Evolutionary conservation across 805 yeast species (phyloP), one percentile per base, ranked within the genome.

Genomic region (Monosporozyma servazzii): DNA sequence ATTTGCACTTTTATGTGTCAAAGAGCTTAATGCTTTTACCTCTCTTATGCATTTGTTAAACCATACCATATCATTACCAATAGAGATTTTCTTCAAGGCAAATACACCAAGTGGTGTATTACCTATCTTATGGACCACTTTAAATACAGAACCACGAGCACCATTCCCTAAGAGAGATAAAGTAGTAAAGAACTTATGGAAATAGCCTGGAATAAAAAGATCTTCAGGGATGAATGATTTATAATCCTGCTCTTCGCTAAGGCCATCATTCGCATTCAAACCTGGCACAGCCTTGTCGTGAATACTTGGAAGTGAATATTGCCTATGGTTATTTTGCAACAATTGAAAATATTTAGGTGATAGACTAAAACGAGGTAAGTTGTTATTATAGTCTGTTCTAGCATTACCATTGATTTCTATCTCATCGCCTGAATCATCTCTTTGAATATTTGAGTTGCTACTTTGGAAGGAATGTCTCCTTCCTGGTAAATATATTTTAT

Each of bases 1-100:
- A 64, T 88, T 85, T 45, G 77, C 71, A 56, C 72, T 71, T 39
- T 67, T 75, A 75, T 63, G 76, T 48, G 70, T 79, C 51, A 70
- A 56, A 31, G 66, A 74, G 48, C 69, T 84, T 37, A 89, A 67
- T 48, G 90, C 77, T 56, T 84, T 76, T 3, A 89, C 96, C 63
- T 89, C 96, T 52, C 80, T 76, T 48, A 89, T 70, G 5, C 86
- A 89, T 54, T 80, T 80, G 45, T 78, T 76, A 33, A 89, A 74
- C 74, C 86, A 81, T n/a, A 71, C 72, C 50, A 80, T 74, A 58
- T 86, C 82, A 59, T 86, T 79, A 0, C 96, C 96, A 44, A 89
- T 84, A 7, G 91, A 84, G 7, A 89, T 86, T 60, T 88, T 82
- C 60, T 89, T 89, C 51, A 89, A 72, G 0, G 96, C 96, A 73